Conservation (phyloP, 441 rosid species). For the Dalechampia spathulata region DNA sequence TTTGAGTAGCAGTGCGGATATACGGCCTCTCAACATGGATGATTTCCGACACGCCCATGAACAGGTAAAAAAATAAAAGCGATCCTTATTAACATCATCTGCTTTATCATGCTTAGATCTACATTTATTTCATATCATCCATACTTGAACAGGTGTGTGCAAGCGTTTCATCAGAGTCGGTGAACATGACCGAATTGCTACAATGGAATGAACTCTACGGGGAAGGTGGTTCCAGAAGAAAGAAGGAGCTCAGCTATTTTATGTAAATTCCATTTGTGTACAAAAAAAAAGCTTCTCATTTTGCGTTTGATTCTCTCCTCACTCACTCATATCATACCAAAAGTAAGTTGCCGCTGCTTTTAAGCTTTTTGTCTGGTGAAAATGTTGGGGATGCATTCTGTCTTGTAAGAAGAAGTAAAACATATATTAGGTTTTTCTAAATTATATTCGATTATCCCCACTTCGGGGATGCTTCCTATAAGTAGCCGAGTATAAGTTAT, state of each 20-base stretch:
- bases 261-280: constrained; percentile 55
- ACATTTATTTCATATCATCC: too few species aligned
- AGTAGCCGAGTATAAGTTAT: too few species aligned
- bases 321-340: too few species aligned
- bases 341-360: too few species aligned
- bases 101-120: too few species aligned
- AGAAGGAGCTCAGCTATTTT: constrained; percentile 84
- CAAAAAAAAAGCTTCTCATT: constrained; percentile 28
- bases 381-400: constrained; percentile 32
- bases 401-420: constrained; percentile 36
- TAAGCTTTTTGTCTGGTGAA: too few species aligned
- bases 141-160: constrained; percentile 90
- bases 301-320: constrained; percentile 15
- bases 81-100: too few species aligned
- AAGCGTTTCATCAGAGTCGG: constrained; percentile 81
- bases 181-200: constrained; percentile 79
- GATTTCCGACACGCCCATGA: constrained; percentile 72
- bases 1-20: constrained; percentile 57
- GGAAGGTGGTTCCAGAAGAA: constrained; percentile 88
- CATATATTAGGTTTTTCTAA: constrained; percentile 28
- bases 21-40: constrained; percentile 53
- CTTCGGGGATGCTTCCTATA: constrained; percentile 29
- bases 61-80: constrained; percentile 50
- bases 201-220: constrained; percentile 96
- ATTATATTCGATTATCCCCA: constrained; percentile 6